phyloP scores from a whole-genome alignment of 495 filamentous ascomycete genomes.

The Lasiosphaeria ovina region DNA sequence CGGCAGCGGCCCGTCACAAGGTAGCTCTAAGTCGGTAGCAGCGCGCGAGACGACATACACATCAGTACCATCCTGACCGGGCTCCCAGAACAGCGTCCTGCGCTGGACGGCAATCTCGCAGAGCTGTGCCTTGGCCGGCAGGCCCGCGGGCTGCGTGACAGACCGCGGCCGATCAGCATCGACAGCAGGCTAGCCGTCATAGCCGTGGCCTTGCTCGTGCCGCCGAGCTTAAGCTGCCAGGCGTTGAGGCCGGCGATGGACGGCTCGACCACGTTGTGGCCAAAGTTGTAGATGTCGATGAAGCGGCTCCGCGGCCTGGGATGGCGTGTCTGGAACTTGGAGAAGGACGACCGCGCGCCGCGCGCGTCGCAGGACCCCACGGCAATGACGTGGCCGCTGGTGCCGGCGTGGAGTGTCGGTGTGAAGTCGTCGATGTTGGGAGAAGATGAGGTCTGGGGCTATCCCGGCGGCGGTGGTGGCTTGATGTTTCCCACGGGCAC shows the following conservation, averaged over 20 bases:
- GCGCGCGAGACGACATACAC: not conserved
- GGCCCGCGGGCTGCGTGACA: not conserved
- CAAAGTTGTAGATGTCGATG: not conserved
- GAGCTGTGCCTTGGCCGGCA: not conserved
- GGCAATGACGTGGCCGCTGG: too few species aligned
- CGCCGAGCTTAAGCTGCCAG: not conserved
- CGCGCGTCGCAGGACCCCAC: too few species aligned
- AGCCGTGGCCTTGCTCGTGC: not conserved
- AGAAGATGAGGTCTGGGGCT: too few species aligned
- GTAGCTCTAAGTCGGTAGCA: not conserved
- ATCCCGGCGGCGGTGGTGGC: too few species aligned
- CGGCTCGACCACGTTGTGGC: not conserved
- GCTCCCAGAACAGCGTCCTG: not conserved
- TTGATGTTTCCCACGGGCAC: too few species aligned
- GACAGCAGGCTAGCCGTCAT: not conserved
- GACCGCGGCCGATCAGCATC: not conserved
- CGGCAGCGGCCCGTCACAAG: not conserved
- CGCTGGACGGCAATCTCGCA: not conserved
- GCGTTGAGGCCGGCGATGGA: not conserved
- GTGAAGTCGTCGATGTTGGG: too few species aligned
- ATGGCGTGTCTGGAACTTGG: too few species aligned
- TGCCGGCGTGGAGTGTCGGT: too few species aligned
- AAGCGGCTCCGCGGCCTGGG: not conserved
- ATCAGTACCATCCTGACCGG: not conserved
- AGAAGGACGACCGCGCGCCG: too few species aligned